phyloP scores from a whole-genome alignment of 768 basidiomycete species.

The Lactarius tabidus region DNA sequence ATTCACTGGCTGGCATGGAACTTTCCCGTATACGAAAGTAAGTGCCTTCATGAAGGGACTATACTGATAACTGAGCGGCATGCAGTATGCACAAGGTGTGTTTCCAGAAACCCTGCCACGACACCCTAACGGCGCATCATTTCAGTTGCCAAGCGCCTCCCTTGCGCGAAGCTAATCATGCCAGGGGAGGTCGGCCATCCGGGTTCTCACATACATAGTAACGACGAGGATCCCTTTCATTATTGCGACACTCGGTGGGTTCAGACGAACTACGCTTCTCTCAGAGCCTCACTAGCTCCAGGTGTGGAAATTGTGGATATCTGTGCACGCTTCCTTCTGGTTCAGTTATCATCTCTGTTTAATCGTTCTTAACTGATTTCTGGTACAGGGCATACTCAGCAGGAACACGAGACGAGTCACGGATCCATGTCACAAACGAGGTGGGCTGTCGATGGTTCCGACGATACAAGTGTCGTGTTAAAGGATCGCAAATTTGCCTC shows the following conservation, averaged over 20 bases:
- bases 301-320: conserved; percentile 53
- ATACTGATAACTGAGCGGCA: no score
- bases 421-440: conserved; percentile 57
- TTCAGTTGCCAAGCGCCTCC: conserved; percentile 46
- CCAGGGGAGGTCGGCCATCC: conserved; percentile 39
- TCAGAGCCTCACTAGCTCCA: conserved; percentile 22
- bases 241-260: conserved; percentile 49
- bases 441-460: conserved; percentile 54
- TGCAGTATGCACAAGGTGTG: conserved; percentile 51
- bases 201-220: conserved; percentile 47
- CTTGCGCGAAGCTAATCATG: conserved; percentile 45
- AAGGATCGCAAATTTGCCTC: conserved; percentile 52
- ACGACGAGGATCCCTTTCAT: conserved; percentile 45
- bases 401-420: conserved; percentile 58
- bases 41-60: not conserved
- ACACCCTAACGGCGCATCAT: not conserved
- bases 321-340: conserved; percentile 54
- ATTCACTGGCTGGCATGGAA: conserved; percentile 54
- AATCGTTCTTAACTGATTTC: not conserved
- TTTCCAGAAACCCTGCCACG: not conserved
- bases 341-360: conserved; percentile 26
- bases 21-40: conserved; percentile 62
- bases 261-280: not conserved
- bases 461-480: conserved; percentile 48
- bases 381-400: conserved; percentile 48